Conservation (phyloP, 352 stramenopile species). For the Globisporangium spinosum region DNA sequence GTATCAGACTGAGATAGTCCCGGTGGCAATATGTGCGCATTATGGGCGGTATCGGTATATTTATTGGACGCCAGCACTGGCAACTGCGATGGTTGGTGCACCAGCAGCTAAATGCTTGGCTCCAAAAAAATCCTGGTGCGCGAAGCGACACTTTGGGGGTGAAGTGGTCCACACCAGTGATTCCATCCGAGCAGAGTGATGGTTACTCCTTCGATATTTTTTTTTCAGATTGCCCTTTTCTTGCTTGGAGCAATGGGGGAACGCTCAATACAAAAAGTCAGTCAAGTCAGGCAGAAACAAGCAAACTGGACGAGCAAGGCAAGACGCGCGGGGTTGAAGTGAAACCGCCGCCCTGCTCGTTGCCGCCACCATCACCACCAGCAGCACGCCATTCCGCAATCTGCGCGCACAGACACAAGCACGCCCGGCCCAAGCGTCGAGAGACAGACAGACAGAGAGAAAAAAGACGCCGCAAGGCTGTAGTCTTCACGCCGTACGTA, state of each 20-base stretch:
- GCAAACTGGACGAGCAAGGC: background rate
- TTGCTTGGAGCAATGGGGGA: background rate
- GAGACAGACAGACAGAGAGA: background rate
- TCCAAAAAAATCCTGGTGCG: background rate
- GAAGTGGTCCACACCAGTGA: constrained; percentile 2
- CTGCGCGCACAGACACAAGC: constrained; percentile 1
- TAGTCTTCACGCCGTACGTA: too few relatives aligned
- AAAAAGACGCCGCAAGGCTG: background rate
- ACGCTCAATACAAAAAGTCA: background rate
- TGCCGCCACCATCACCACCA: background rate
- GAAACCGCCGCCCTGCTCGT: constrained; percentile 3
- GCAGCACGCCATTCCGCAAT: constrained; percentile 2
- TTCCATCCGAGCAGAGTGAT: constrained; percentile 3
- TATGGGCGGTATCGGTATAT: too few relatives aligned
- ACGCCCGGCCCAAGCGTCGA: background rate
- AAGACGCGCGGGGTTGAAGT: constrained; percentile 1
- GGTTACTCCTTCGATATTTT: background rate
- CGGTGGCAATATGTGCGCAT: too few relatives aligned
- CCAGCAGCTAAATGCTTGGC: too few relatives aligned
- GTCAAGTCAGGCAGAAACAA: background rate
- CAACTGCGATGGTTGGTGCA: too few relatives aligned
- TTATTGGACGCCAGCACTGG: too few relatives aligned
- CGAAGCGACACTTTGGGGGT: background rate
- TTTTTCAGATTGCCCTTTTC: background rate
- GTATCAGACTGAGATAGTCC: too few relatives aligned